Evolutionary conservation across 108 stramenopile genomes (phyloP), one percentile per base, ranked within the genome.

Genomic region (Thalassiosira profunda): DNA sequence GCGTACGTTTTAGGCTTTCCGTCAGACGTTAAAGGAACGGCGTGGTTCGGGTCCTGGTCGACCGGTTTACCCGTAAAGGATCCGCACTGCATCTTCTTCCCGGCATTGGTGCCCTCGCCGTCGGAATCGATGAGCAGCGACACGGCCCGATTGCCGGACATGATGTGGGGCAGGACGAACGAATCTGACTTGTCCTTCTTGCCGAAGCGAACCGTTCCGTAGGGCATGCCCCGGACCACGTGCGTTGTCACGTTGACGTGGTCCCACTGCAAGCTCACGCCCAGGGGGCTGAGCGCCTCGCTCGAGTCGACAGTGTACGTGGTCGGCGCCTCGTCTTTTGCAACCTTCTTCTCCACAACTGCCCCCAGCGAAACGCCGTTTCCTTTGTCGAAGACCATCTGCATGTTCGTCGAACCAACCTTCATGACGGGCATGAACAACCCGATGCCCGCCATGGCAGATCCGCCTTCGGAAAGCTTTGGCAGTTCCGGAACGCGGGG

Each of bases 141-240:
- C 23, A 68, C 28, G 12, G 69, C 63, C 0, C 76, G 63, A 78
- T 78, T 60, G 5, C 72, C 74, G 10, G 89, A 53, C 7, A 81
- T 57, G 38, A 90, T 80, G 3, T 85, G 86, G 17, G 89, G 92
- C 2, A 77, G 45, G 4, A 83, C 63, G 49, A n/a, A n/a, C n/a
- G 35, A 26, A 20, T 52, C 53, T 18, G 20, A 23, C 18, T 6
- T 12, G 3, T 26, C 5, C 28, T 78, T 43, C 38, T 58, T 78
- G 7, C 76, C 76, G 60, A 64, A 78, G 21, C 51, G 33, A 0
- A 78, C 68, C 14, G 96, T 98, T 17, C 69, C 86, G 67, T 94
- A 97, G 5, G 96, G 85, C 84, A 96, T 91, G 8, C 98, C 98
- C 31, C 91, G 78, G 21, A 96, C 94, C 42, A 97, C 70, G 18